A percentile compares a stretch with the other conserved stretches of the same genome.
Evolutionary conservation across 345 rosid genomes (phyloP).

Genomic region (Populus simonii): DNA sequence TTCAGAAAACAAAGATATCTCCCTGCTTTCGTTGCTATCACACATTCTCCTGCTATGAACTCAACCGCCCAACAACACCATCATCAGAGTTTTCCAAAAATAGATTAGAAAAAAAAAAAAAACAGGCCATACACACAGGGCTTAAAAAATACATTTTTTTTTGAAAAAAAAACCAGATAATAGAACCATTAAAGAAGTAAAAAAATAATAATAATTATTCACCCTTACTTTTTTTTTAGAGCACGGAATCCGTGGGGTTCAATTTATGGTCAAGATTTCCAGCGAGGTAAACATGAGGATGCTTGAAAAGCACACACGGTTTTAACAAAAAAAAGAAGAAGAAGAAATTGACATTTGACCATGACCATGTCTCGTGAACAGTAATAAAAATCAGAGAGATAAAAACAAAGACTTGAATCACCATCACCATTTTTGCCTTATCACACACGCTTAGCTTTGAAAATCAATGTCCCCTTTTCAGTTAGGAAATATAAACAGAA

Average conservation of each 20-base stretch:
- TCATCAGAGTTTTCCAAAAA: constrained; percentile 2
- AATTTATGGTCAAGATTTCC: constrained; percentile 9
- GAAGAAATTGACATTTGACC: constrained; percentile 20
- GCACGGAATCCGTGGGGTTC: background rate
- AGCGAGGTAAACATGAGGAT: background rate
- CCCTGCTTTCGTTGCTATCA: constrained; percentile 25
- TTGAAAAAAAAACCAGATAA: background rate
- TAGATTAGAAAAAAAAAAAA: background rate
- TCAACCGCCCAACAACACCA: background rate
- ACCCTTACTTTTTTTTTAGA: no score
- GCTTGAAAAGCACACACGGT: background rate
- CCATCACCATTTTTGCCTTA: constrained; percentile 21
- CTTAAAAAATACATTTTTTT: background rate
- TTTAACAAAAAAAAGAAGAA: background rate
- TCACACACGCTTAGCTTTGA: constrained; percentile 14
- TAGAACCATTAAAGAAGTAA: background rate
- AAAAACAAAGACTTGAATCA: constrained; percentile 17
- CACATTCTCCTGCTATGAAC: constrained; percentile 4
- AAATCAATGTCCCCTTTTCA: constrained; percentile 17
- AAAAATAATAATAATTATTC: no score
- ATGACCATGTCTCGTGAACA: background rate
- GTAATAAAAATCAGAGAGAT: constrained; percentile 15
- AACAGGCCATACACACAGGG: background rate
- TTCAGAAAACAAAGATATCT: background rate
- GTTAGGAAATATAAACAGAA: constrained; percentile 22